These are phyloP conservation scores for Arthrinium puccinioides DNA, from an alignment of 2,329 filamentous ascomycete genomes.

Conservation along the genomic window DNA sequence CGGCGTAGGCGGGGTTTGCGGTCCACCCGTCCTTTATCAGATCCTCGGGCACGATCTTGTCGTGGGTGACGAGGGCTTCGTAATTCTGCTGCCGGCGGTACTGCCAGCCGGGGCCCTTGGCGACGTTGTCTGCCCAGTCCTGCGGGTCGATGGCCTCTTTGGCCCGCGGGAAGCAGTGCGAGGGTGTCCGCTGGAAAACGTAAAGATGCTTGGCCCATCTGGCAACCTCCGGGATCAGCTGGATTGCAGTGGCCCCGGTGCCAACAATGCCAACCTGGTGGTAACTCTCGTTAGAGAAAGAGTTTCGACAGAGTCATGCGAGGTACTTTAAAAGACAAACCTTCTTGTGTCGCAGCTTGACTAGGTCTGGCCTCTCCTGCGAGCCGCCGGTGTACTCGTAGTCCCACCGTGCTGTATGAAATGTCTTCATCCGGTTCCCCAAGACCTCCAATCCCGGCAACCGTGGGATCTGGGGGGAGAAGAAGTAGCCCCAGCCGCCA, in stretches of 20 bases:
- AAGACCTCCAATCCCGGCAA: conserved; percentile 24
- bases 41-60: conserved; percentile 17
- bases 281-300: not conserved
- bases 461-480: conserved; percentile 30
- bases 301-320: not conserved
- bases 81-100: conserved; percentile 30
- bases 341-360: conserved; percentile 36
- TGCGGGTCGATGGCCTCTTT: conserved; percentile 24
- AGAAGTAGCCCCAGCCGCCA: not conserved
- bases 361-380: conserved; percentile 27
- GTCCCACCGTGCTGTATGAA: conserved; percentile 41
- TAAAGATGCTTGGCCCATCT: conserved; percentile 41
- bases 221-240: conserved; percentile 36
- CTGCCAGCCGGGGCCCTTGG: conserved; percentile 24
- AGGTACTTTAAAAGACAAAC: too few species aligned
- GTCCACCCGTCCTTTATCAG: conserved; percentile 32
- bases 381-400: conserved; percentile 34
- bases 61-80: conserved; percentile 22
- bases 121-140: not conserved
- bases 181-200: conserved; percentile 50
- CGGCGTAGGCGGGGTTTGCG: conserved; percentile 19
- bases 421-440: conserved; percentile 14
- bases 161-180: conserved; percentile 30
- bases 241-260: conserved; percentile 41
- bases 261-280: conserved; percentile 33